phyloP scores from a whole-genome alignment of 495 filamentous ascomycete species.

The Podospora appendiculata region DNA sequence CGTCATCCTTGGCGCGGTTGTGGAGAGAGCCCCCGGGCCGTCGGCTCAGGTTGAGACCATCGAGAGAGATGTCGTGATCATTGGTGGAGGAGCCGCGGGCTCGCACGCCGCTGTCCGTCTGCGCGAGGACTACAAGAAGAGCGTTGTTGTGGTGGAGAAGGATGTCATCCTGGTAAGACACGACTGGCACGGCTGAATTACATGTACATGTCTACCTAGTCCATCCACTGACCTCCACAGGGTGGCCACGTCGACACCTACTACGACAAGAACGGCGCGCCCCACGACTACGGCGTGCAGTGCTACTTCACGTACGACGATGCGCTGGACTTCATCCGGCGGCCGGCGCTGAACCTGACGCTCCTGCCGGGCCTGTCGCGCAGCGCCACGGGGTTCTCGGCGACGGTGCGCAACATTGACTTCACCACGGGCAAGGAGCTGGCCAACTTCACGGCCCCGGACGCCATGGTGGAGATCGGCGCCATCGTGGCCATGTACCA shows the following conservation, averaged over 20 bases:
- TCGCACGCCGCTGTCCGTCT: conserved; percentile 38
- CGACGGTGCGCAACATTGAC: conserved; percentile 27
- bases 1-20: not conserved
- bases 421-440: conserved; percentile 28
- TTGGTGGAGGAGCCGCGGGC: conserved; percentile 40
- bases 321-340: conserved; percentile 21
- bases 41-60: conserved; percentile 3
- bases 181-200: no score
- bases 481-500: conserved; percentile 28
- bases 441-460: conserved; percentile 10
- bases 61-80: conserved; percentile 25
- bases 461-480: conserved; percentile 9
- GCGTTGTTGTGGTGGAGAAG: conserved; percentile 33
- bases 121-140: conserved; percentile 31
- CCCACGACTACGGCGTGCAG: conserved; percentile 36
- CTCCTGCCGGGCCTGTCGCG: conserved; percentile 8
- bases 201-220: no score
- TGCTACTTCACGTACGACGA: conserved; percentile 17
- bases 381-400: conserved; percentile 3
- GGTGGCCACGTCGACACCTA: conserved; percentile 41
- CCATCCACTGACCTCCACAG: conserved; percentile 11
- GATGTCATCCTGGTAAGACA: conserved; percentile 25
- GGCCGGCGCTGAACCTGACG: conserved; percentile 24
- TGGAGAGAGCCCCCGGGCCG: not conserved
- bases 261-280: conserved; percentile 25